Evolutionary conservation across 2,329 filamentous ascomycete species (phyloP).

Genomic region (Penicillium sp.): DNA sequence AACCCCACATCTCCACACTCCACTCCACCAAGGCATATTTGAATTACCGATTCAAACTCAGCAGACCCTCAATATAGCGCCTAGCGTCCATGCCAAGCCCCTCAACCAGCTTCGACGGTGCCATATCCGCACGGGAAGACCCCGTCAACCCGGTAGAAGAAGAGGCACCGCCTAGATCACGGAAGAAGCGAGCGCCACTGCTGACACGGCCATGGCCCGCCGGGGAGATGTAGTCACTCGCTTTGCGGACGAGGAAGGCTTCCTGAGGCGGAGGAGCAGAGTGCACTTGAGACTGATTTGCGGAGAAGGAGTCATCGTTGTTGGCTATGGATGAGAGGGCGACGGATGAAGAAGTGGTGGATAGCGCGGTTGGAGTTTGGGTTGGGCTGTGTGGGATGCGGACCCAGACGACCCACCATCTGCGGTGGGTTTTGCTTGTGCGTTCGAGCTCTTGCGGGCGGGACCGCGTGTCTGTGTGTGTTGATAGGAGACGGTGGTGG

Average conservation of each 20-base stretch:
- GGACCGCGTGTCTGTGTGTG: slow-evolving; percentile 53
- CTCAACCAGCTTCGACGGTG: slow-evolving; percentile 42
- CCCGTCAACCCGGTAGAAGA: slow-evolving; percentile 25
- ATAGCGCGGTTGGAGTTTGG: slow-evolving; percentile 10
- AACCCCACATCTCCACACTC: background rate
- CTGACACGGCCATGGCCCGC: slow-evolving; percentile 35
- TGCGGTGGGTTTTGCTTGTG: slow-evolving; percentile 62
- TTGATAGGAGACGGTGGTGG: slow-evolving; percentile 60
- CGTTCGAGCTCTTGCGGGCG: slow-evolving; percentile 55
- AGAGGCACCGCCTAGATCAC: slow-evolving; percentile 41
- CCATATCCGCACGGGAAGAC: slow-evolving; percentile 29
- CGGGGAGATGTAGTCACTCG: slow-evolving; percentile 42
- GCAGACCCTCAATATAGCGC: slow-evolving; percentile 48
- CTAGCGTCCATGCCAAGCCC: slow-evolving; percentile 49
- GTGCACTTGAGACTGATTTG: background rate
- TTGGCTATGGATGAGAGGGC: slow-evolving; percentile 13
- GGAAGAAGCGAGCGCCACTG: slow-evolving; percentile 39
- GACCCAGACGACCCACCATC: slow-evolving; percentile 69
- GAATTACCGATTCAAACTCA: slow-evolving; percentile 44
- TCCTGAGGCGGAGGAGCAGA: slow-evolving; percentile 30
- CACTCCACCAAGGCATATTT: slow-evolving; percentile 3
- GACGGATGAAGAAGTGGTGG: slow-evolving; percentile 17
- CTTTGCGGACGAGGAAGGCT: slow-evolving; percentile 49
- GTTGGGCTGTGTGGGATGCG: slow-evolving; percentile 42
- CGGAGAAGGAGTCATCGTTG: background rate